Evolutionary conservation across 345 rosid species (phyloP).

Genomic region (Excoecaria cochinchinensis): DNA sequence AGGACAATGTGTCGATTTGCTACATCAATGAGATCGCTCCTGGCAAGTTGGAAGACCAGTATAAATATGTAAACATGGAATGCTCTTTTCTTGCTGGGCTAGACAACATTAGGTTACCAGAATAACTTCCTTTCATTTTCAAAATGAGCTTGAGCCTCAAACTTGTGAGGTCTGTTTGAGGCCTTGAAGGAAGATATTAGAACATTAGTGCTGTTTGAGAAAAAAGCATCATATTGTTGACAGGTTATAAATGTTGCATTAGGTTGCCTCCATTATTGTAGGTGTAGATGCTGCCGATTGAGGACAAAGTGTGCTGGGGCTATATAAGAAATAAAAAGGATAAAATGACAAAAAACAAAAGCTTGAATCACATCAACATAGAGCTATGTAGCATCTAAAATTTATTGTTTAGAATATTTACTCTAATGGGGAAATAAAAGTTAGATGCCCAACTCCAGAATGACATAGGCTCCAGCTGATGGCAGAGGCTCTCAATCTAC

Average conservation of each 20-base stretch:
- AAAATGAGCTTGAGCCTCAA: neutral
- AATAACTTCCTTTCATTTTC: neutral
- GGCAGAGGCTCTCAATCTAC: neutral
- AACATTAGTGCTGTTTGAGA: neutral
- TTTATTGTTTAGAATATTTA: neutral
- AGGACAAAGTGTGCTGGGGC: neutral
- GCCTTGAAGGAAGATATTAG: conserved; percentile 1
- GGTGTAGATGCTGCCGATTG: neutral
- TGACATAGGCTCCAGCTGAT: neutral
- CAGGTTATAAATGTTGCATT: neutral
- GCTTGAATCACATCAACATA: neutral
- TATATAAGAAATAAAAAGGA: neutral
- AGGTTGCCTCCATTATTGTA: neutral
- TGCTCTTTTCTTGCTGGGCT: neutral
- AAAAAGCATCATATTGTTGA: neutral
- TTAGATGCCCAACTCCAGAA: neutral
- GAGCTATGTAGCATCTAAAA: conserved; percentile 1
- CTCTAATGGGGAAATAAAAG: neutral
- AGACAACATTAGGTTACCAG: neutral
- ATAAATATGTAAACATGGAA: neutral
- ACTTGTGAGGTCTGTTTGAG: neutral
- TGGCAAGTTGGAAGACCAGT: neutral
- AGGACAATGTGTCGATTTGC: neutral
- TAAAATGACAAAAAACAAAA: neutral
- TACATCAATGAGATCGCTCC: neutral